These are phyloP conservation scores for Salix udensis DNA, from an alignment of 345 rosid genomes.

Conservation along the genomic window DNA sequence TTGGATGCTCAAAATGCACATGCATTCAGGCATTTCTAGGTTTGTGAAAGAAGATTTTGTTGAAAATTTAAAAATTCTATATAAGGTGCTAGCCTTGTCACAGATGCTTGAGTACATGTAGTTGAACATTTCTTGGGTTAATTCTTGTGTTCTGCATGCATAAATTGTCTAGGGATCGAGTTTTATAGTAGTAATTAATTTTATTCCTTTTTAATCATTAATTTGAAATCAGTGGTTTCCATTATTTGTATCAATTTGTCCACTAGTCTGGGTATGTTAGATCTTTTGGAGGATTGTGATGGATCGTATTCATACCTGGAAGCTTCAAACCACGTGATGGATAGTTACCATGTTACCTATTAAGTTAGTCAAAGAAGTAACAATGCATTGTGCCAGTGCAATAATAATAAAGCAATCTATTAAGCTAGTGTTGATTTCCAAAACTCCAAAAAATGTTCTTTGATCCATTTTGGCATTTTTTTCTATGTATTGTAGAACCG, in stretches of 20 bases:
- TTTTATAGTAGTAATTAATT: background rate
- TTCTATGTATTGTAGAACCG: conserved; percentile 59
- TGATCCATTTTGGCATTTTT: background rate
- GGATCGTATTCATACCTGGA: background rate
- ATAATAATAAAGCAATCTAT: background rate
- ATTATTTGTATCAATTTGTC: background rate
- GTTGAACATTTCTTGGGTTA: background rate
- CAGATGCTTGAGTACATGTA: background rate
- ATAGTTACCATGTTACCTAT: background rate
- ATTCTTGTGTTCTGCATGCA: background rate
- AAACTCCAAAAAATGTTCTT: background rate
- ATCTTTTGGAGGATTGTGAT: background rate
- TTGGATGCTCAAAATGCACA: background rate
- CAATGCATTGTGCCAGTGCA: background rate
- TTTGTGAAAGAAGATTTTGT: background rate
- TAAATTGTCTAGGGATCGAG: background rate
- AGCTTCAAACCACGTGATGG: background rate
- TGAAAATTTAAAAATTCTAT: background rate
- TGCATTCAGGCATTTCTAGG: background rate
- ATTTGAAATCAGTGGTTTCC: background rate
- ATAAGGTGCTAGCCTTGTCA: background rate
- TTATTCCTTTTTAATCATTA: background rate
- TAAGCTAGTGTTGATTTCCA: background rate
- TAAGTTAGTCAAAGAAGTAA: background rate
- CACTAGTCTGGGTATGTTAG: background rate